These are phyloP conservation scores for Aspergillus glaucus DNA, from an alignment of 2,329 filamentous ascomycete genomes.

Conservation along the genomic window DNA sequence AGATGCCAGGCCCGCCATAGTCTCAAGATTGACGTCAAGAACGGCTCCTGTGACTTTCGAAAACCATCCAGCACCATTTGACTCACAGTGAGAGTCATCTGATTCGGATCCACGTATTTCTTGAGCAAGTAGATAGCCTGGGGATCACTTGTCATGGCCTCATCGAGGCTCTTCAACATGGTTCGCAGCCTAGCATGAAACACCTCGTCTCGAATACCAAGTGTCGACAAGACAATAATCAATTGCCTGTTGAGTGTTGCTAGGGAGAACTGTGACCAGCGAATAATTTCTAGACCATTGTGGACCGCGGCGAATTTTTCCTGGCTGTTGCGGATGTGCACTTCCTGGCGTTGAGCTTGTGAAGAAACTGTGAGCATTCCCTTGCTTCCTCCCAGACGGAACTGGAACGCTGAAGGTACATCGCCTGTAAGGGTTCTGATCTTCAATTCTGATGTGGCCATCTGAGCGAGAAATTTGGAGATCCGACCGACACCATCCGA, in stretches of 20 bases:
- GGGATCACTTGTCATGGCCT: constrained; percentile 60
- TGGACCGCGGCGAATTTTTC: constrained; percentile 72
- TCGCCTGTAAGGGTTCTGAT: constrained; percentile 48
- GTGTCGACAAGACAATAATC: constrained; percentile 72
- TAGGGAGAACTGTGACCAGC: constrained; percentile 66
- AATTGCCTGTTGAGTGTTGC: constrained; percentile 86
- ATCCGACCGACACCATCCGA: constrained; percentile 93
- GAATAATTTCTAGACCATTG: constrained; percentile 76
- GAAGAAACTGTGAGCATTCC: constrained; percentile 76
- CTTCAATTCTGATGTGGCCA: constrained; percentile 66
- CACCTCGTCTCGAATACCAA: constrained; percentile 62
- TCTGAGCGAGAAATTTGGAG: constrained; percentile 66
- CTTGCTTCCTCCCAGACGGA: constrained; percentile 87
- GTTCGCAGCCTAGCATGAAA: constrained; percentile 62
- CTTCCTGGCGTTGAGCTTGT: constrained; percentile 57
- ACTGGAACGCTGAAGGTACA: constrained; percentile 79
- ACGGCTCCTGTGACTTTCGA: constrained; percentile 67
- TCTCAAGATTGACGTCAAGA: constrained; percentile 68
- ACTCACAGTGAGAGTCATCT: constrained; percentile 67
- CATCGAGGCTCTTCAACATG: constrained; percentile 63
- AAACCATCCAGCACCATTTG: constrained; percentile 76
- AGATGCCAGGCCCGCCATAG: constrained; percentile 87
- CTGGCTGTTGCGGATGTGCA: constrained; percentile 78
- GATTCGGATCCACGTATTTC: constrained; percentile 77
- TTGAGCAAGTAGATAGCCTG: constrained; percentile 63